Base-by-base conservation (phyloP, 2,329 filamentous ascomycete genomes). In the Sclerotinia sclerotiorum region DNA sequence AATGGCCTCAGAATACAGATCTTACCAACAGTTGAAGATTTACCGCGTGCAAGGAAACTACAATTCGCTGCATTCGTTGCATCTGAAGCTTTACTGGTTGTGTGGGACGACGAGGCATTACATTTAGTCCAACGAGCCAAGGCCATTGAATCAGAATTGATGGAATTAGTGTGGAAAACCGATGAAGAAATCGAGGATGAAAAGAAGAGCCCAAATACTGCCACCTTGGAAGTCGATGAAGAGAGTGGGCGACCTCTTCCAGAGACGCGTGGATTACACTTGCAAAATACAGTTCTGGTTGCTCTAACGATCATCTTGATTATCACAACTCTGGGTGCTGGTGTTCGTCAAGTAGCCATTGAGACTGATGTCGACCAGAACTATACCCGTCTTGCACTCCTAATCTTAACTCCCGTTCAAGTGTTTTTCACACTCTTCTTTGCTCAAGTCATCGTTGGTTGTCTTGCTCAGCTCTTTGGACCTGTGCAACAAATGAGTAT, bases 381-480 rank as follows among this genome's bases (percentile, higher is more conserved):
- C 70, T 92, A 85, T 75, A 79, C 81, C 27, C 88, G 90, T 0
- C 79, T 93, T 39, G 88, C 84, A 1, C 86, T 94, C 70, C 76
- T 92, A 15, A 82, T 83, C 3, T 80, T 93, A 49, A 86, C 86
- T 24, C 91, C 91, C 0, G 80, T 93, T 44, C 90, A 93, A 77
- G 83, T 93, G 69, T 93, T 93, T 82, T 93, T 94, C 81, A 92
- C 90, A 2, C 84, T 94, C 74, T 92, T 94, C 82, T 93, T 94
- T 77, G 88, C 84, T 29, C 90, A 93, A 78, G 90, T 93, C 75
- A 90, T 94, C 69, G 82, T 93, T 64, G 90, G 90, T 70, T 92
- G 89, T 76, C 78, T 93, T 74, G 87, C 89, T 2, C 91, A 94
- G 77, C 87, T 90, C 72, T 86, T 94, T 69, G 92, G 92, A 6